Conservation (phyloP, 148 eudicot genomes). For the Rhododendron vialii region DNA sequence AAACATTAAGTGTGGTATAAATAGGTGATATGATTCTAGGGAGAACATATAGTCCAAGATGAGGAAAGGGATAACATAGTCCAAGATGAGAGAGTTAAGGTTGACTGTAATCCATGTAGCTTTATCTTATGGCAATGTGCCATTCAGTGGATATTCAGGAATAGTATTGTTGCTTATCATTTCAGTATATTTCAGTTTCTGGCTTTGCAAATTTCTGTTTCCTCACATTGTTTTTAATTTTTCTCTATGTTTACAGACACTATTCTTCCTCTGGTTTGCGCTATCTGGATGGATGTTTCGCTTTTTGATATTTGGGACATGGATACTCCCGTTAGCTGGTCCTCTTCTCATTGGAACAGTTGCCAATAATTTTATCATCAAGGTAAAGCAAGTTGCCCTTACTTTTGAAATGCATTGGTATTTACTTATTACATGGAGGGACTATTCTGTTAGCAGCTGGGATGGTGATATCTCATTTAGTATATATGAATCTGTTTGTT, state of each 20-base stretch:
- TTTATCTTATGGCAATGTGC: not conserved
- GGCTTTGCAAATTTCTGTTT: not conserved
- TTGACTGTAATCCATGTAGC: not conserved
- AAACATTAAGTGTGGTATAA: not conserved
- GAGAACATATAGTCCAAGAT: not conserved
- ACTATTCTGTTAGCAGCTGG: not conserved
- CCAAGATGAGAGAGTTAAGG: not conserved
- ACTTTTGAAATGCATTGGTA: not conserved
- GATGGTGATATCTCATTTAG: not conserved
- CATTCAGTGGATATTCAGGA: not conserved
- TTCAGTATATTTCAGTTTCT: not conserved
- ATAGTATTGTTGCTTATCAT: not conserved
- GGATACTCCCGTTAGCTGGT: constrained; percentile 87
- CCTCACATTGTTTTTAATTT: constrained; percentile 2
- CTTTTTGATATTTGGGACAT: constrained; percentile 61
- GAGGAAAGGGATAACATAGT: not conserved
- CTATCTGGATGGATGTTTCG: constrained; percentile 96
- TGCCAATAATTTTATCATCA: constrained; percentile 70
- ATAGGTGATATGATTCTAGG: not conserved
- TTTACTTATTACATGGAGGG: not conserved
- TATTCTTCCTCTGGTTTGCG: constrained; percentile 91
- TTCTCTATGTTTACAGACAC: constrained; percentile 43
- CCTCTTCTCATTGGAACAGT: constrained; percentile 72
- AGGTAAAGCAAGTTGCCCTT: constrained; percentile 44
- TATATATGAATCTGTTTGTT: not conserved